These are phyloP conservation scores for Auricularia auricula-judae DNA, from an alignment of 768 basidiomycete species.

Conservation along the genomic window DNA sequence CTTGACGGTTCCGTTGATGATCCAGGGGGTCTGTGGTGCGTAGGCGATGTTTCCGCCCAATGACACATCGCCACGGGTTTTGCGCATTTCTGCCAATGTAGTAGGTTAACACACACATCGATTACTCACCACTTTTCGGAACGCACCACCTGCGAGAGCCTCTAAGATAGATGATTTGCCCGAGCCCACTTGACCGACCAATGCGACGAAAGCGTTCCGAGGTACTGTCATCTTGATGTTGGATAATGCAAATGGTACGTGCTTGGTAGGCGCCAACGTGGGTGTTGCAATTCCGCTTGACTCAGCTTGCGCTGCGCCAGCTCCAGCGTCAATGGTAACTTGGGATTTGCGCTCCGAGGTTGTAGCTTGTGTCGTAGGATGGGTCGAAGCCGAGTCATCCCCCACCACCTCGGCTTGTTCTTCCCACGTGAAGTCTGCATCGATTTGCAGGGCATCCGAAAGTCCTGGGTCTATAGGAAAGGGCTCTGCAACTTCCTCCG, in stretches of 20 bases:
- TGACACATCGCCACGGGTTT: constrained; percentile 42
- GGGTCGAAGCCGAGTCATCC: not conserved
- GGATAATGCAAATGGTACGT: constrained; percentile 33
- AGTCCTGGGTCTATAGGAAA: constrained; percentile 31
- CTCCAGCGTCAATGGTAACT: not conserved
- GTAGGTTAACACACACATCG: not conserved
- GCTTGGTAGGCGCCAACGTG: constrained; percentile 13
- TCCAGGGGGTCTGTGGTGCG: constrained; percentile 55
- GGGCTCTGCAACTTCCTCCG: constrained; percentile 42
- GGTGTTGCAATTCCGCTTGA: constrained; percentile 7
- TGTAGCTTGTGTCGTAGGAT: constrained; percentile 6
- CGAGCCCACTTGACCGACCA: constrained; percentile 63
- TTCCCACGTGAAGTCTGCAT: constrained; percentile 47
- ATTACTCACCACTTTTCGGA: not conserved
- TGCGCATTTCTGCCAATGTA: constrained; percentile 42
- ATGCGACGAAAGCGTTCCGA: constrained; percentile 51
- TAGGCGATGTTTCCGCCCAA: constrained; percentile 42
- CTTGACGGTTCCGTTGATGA: constrained; percentile 53
- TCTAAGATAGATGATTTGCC: constrained; percentile 35
- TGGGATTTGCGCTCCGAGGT: constrained; percentile 5
- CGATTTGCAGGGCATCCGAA: constrained; percentile 32
- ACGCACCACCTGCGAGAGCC: constrained; percentile 13
- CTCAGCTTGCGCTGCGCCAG: constrained; percentile 2
- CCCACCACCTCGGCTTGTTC: constrained; percentile 17
- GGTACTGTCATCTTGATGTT: constrained; percentile 35